Base-by-base conservation (phyloP, 2,329 filamentous ascomycete species). In the Aspergillus piperis region DNA sequence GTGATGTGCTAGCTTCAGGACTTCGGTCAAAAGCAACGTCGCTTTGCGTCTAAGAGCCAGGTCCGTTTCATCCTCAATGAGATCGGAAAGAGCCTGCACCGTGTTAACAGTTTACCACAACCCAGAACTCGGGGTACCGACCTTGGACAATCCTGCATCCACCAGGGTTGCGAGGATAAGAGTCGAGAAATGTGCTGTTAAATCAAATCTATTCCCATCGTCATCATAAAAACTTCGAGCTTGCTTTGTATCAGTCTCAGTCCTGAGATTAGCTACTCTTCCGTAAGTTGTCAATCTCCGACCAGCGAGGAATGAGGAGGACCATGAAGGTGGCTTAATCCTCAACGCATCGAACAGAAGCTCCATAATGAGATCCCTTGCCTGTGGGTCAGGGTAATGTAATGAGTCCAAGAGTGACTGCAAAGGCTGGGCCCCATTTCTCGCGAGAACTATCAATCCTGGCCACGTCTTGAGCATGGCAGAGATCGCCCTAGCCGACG, bases 311-410 rank as follows among this genome's bases (percentile, higher is more conserved):
- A 96, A 99, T 0, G 94, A 96, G 0, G 92, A 93, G 7, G 95
- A 96, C 95, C 95, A 99, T 8, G 92, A 88, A 47, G 95, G 88
- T 60, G 93, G 89, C 68, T 98, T 98, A 71, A 99, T 97, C 38
- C 94, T 88, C 54, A 99, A 78, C 19, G 88, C 84, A 68, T 89
- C 87, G 68, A 96, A 97, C 17, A 99, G 78, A 11, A 99, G 81
- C 73, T 99, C 95, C 62, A 99, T 83, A 17, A 97, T 87, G 0
- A 93, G 89, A 71, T 96, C 92, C 52, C 86, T 79, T 8, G 86
- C 82, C 60, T 82, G 77, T 1, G 82, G 74, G 41, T 83, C 81
- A 2, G 82, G 81, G 58, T 88, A 86, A 63, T 87, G 84, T 21
- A 90, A 76, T 0, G 87, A 87, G 32, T 86, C 81, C n/a, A 90